phyloP scores from a whole-genome alignment of 352 stramenopile genomes.

The Globisporangium abappressorium region DNA sequence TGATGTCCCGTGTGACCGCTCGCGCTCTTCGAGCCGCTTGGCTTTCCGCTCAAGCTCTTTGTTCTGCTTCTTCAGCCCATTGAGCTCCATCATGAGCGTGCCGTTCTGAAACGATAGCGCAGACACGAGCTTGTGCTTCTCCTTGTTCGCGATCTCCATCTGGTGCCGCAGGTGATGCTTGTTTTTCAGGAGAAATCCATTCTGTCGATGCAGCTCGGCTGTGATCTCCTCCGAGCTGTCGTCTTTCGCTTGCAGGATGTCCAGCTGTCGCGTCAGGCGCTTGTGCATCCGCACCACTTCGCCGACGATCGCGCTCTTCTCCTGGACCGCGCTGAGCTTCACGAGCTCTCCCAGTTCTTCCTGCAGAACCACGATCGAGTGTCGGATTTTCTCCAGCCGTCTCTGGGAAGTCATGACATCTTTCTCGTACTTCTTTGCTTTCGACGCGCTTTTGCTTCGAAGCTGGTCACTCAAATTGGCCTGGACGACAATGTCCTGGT shows the following conservation, averaged over 20 bases:
- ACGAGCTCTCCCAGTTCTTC: constrained; percentile 67
- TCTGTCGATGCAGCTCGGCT: constrained; percentile 69
- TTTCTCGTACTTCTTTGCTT: constrained; percentile 42
- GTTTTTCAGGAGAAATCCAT: constrained; percentile 67
- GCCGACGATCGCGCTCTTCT: constrained; percentile 57
- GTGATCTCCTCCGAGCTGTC: constrained; percentile 58
- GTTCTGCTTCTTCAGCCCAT: constrained; percentile 53
- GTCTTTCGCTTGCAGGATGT: constrained; percentile 45
- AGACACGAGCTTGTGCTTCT: constrained; percentile 71
- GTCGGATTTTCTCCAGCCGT: constrained; percentile 41
- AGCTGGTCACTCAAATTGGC: constrained; percentile 67
- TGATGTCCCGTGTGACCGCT: background rate
- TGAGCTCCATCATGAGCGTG: constrained; percentile 61
- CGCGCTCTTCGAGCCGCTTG: constrained; percentile 12
- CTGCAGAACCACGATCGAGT: constrained; percentile 60
- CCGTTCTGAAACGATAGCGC: constrained; percentile 72
- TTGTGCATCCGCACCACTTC: constrained; percentile 74
- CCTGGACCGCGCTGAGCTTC: constrained; percentile 45
- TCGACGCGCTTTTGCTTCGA: constrained; percentile 37
- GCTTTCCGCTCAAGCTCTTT: constrained; percentile 57
- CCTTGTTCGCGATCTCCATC: constrained; percentile 52
- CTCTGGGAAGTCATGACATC: constrained; percentile 32
- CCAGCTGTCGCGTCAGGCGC: constrained; percentile 46
- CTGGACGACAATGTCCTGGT: constrained; percentile 69
- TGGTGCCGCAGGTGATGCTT: constrained; percentile 69